Conservation (phyloP, 176 grass and related monocot species). For the Musa acuminata region DNA sequence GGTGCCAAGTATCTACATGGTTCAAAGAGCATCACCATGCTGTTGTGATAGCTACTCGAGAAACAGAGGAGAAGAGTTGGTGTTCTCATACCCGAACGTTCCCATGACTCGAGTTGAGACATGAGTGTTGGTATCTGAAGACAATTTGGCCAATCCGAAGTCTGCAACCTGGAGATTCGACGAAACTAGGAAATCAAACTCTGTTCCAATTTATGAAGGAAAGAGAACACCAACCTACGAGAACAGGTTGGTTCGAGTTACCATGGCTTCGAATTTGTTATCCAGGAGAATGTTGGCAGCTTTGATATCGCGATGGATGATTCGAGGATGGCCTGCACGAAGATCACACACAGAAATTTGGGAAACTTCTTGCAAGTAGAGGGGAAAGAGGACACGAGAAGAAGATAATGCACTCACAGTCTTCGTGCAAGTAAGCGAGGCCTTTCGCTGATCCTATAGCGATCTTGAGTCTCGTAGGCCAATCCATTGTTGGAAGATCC, state of each 20-base stretch:
- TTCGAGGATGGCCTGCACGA: constrained; percentile 30
- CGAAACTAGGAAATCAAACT: not conserved
- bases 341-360: not conserved
- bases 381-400: not conserved
- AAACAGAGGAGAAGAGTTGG: not conserved
- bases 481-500: constrained; percentile 27
- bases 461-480: constrained; percentile 30
- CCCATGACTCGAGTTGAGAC: constrained; percentile 53
- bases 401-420: constrained; percentile 19
- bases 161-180: constrained; percentile 26
- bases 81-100: constrained; percentile 33
- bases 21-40: not conserved
- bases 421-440: constrained; percentile 41
- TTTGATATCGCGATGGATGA: constrained; percentile 64
- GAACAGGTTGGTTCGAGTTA: not conserved
- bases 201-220: too few relatives aligned
- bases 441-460: constrained; percentile 35
- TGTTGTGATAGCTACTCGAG: constrained; percentile 22
- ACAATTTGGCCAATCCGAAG: constrained; percentile 47
- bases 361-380: not conserved
- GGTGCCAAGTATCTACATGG: constrained; percentile 34
- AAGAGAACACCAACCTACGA: too few relatives aligned
- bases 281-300: constrained; percentile 46
- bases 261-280: constrained; percentile 43
- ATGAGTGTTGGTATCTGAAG: constrained; percentile 43